Evolutionary conservation across 192 early-diverging fungal species (phyloP).

Genomic region (Backusella liffmaniae): DNA sequence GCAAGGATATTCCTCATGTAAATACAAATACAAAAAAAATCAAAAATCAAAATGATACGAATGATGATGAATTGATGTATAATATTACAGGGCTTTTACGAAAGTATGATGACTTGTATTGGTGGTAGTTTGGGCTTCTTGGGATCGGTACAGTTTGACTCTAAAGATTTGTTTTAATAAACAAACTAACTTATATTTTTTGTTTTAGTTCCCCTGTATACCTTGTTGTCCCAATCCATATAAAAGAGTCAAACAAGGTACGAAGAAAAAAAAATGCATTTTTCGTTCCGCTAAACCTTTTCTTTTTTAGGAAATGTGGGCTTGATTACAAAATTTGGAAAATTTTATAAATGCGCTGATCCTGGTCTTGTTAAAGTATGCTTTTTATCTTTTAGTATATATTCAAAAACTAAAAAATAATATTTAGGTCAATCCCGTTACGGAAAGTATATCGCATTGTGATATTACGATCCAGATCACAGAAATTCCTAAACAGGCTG

Average conservation of each 20-base stretch:
- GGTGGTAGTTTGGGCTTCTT: constrained; percentile 41
- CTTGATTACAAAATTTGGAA: constrained; percentile 66
- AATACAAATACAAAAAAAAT: not conserved
- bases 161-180: not conserved
- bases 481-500: constrained; percentile 64
- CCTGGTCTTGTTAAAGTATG: constrained; percentile 47
- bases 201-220: constrained; percentile 39
- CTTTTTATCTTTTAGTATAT: not conserved
- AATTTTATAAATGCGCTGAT: constrained; percentile 49
- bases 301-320: constrained; percentile 57
- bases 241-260: constrained; percentile 39
- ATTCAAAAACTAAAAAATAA: not conserved
- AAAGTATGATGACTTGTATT: constrained; percentile 43
- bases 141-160: constrained; percentile 34
- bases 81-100: constrained; percentile 39
- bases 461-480: constrained; percentile 67
- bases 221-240: constrained; percentile 62
- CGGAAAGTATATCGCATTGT: constrained; percentile 39
- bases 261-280: not conserved
- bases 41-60: not conserved
- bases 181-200: not conserved
- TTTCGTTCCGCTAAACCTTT: not conserved
- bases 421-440: constrained; percentile 42
- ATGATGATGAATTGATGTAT: not conserved
- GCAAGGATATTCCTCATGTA: constrained; percentile 28